Conservation (phyloP, 192 early-diverging fungal species). For the Glomus cerebriforme region DNA sequence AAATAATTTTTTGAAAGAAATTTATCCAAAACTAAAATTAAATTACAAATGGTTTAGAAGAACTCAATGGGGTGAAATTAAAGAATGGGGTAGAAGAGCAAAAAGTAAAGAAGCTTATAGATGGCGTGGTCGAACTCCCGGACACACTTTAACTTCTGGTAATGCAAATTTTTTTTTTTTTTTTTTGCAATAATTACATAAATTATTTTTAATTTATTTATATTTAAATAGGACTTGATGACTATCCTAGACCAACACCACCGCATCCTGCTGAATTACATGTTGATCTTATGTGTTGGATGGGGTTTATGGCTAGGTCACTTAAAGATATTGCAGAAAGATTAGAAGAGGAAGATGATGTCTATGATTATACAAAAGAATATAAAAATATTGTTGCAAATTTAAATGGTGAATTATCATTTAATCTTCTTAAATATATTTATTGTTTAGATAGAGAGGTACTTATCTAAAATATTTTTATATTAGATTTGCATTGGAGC, state of each 20-base stretch:
- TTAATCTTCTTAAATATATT: too few species aligned
- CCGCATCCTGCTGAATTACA: slow-evolving; percentile 77
- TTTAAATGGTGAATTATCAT: slow-evolving; percentile 62
- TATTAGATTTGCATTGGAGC: slow-evolving; percentile 71
- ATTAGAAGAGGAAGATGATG: slow-evolving; percentile 60
- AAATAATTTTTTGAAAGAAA: slow-evolving; percentile 42
- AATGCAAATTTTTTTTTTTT: neutral
- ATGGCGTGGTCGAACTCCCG: slow-evolving; percentile 84
- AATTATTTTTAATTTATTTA: neutral
- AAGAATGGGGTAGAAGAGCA: slow-evolving; percentile 49
- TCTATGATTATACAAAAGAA: slow-evolving; percentile 54
- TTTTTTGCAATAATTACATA: neutral
- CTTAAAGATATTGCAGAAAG: slow-evolving; percentile 61
- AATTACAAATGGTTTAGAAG: slow-evolving; percentile 81
- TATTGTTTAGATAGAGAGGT: too few species aligned
- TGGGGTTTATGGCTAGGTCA: slow-evolving; percentile 59
- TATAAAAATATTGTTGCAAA: slow-evolving; percentile 54
- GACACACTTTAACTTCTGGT: slow-evolving; percentile 87
- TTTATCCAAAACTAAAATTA: slow-evolving; percentile 65
- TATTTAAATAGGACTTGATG: slow-evolving; percentile 82
- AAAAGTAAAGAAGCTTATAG: slow-evolving; percentile 72
- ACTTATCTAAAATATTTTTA: neutral
- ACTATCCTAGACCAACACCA: slow-evolving; percentile 82
- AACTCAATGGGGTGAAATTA: slow-evolving; percentile 73
- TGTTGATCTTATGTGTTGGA: slow-evolving; percentile 80